phyloP scores from a whole-genome alignment of 148 eudicot species.

The Cornus suecica region DNA sequence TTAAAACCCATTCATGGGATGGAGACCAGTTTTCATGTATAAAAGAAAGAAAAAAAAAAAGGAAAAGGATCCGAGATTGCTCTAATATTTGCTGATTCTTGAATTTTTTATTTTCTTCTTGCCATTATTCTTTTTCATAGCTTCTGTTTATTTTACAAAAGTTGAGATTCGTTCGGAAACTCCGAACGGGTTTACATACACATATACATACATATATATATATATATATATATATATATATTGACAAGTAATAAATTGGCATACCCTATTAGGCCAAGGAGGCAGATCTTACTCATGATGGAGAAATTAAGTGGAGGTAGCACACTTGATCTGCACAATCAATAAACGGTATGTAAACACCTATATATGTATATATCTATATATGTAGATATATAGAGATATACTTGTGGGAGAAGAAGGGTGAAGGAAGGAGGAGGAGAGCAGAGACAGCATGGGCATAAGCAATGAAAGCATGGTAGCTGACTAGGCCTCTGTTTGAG shows the following conservation, averaged over 20 bases:
- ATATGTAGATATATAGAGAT: background rate
- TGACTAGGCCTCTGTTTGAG: constrained; percentile 31
- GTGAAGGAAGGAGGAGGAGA: constrained; percentile 45
- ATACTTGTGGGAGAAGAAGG: constrained; percentile 46
- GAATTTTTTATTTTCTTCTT: too few relatives aligned
- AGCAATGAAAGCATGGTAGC: constrained; percentile 41
- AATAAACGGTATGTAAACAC: background rate
- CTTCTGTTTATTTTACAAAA: too few relatives aligned
- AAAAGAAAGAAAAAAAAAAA: too few relatives aligned
- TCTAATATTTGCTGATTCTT: too few relatives aligned
- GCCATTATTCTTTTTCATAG: too few relatives aligned
- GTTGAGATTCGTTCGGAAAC: too few relatives aligned
- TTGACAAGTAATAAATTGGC: background rate
- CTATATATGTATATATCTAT: background rate
- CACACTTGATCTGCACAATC: constrained; percentile 32
- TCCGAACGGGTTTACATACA: too few relatives aligned
- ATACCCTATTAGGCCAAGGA: constrained; percentile 46
- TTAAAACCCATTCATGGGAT: too few relatives aligned
- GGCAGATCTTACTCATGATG: constrained; percentile 30
- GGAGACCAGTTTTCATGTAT: too few relatives aligned
- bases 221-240: too few relatives aligned
- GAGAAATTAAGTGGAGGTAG: constrained; percentile 42
- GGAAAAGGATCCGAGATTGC: too few relatives aligned
- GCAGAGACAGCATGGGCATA: constrained; percentile 50
- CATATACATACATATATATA: too few relatives aligned